Evolutionary conservation across 73 alveolate genomes (phyloP), one percentile per base, ranked within the genome.

Genomic region (Paramecium pentaurelia): DNA sequence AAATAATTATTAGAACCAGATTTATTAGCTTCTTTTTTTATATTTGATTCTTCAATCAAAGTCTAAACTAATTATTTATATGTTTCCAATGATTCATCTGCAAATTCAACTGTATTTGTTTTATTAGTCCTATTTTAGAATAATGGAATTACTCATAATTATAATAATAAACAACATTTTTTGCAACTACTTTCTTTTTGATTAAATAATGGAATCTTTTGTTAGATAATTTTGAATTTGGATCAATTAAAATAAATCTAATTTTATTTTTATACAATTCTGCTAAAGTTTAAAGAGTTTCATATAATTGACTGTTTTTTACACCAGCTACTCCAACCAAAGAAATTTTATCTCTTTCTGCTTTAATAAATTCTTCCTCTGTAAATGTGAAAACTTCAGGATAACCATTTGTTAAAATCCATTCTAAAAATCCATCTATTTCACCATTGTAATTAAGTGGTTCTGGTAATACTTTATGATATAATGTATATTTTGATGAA

Each of bases 381-480:
- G 71, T 80, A 12, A 80, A 80, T 18, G 91, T 45, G 32, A 80
- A 45, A 25, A 80, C 91, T 44, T 27, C 8, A n/a, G 91, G 91
- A 80, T 20, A 80, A 11, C 64, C 91, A 45, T 44, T 47, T 25
- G 9, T 9, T n/a, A n/a, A n/a, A 3, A 80, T 47, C 47, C 47
- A 80, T 20, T 80, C 71, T 9, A 6, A 12, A 3, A 80, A 80
- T 40, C 75, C 73, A 45, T 47, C 9, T 3, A 25, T 20, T n/a
- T 42, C 77, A 28, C 91, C 91, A 45, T 80, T 25, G 12, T 44
- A 80, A 49, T 42, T 8, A 18, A 22, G 18, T 12, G 71, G 71
- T 44, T 80, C 25, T 45, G 71, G 71, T 18, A 80, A 45, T 20
- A 45, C 58, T 25, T 80, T 40, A 20, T 45, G 20, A 27, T 44